Evolutionary conservation across 2,329 filamentous ascomycete genomes (phyloP), one percentile per base, ranked within the genome.

Genomic region (Penicillium nordicum): DNA sequence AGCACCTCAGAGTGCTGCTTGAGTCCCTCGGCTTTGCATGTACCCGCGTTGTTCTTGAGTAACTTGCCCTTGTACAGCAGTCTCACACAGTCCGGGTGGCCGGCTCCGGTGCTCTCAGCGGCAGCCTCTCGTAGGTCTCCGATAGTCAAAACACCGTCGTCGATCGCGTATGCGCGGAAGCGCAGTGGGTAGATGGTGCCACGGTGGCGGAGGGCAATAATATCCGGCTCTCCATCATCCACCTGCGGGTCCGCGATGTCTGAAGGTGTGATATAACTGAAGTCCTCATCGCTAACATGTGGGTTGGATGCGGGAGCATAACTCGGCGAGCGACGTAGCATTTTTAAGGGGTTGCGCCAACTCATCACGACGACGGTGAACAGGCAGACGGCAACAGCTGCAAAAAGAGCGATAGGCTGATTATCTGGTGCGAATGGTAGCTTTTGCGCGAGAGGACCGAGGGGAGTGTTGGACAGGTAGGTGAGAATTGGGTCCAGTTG

Each of bases 1-100:
- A 78, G 64, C 47, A 80, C 71, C 61, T 79, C 74, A 4, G 77
- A 79, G 49, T 79, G 72, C 59, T 80, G 78, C 59, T 79, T 79
- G 36, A 80, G 67, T 16, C 76, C 74, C 56, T 78, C 76, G 36
- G 71, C 64, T 57, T 73, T 74, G 54, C 77, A 76, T 10, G 74
- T 64, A 40, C 61, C 60, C 5, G 61, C 53, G 61, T 80, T 73
- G 57, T 78, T 68, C 51, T 74, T 76, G 47, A 80, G 63, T 36
- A 78, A 59, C 30, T 72, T 74, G 27, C 77, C 77, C 65, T 80
- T 80, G 66, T 80, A 80, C 5, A 80, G 67, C 36, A 80, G 59
- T 53, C 73, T 74, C 55, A 80, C 68, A 25, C 72, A 69, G 38
- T 72, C 64, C 14, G 72, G 68, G 49, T 77, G 66, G 4, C 63